These are phyloP conservation scores for Hemerocallis citrina DNA, from an alignment of 106 monocot species.

Conservation along the genomic window DNA sequence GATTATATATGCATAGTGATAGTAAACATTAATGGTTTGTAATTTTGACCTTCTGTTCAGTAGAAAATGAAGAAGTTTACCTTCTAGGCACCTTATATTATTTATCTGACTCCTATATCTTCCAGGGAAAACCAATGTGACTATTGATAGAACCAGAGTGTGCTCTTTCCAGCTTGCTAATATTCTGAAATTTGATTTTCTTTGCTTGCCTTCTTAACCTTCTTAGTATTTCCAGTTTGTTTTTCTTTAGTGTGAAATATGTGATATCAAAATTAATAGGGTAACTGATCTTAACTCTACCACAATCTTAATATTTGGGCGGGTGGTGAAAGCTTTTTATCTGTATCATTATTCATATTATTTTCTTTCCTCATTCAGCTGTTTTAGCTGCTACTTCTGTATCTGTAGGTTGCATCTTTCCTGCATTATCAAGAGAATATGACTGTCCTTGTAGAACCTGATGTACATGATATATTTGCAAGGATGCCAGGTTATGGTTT, in stretches of 20 bases:
- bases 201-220: too few species aligned
- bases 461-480: slow-evolving; percentile 96
- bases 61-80: neutral
- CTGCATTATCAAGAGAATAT: slow-evolving; percentile 87
- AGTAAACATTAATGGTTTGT: neutral
- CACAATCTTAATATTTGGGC: neutral
- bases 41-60: neutral
- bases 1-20: too few species aligned
- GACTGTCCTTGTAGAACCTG: slow-evolving; percentile 98
- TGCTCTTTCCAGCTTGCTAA: neutral
- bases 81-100: too few species aligned
- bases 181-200: neutral
- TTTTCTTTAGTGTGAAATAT: too few species aligned
- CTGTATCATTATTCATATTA: neutral
- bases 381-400: slow-evolving; percentile 15
- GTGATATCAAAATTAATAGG: neutral
- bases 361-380: slow-evolving; percentile 5
- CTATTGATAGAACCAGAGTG: neutral
- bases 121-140: neutral
- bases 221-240: neutral
- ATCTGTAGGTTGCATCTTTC: slow-evolving; percentile 80
- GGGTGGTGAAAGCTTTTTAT: too few species aligned
- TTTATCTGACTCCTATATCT: neutral
- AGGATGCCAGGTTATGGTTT: slow-evolving; percentile 96
- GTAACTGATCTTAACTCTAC: neutral